These are phyloP conservation scores for Podila epicladia DNA, from an alignment of 192 early-diverging fungal genomes.

Conservation along the genomic window DNA sequence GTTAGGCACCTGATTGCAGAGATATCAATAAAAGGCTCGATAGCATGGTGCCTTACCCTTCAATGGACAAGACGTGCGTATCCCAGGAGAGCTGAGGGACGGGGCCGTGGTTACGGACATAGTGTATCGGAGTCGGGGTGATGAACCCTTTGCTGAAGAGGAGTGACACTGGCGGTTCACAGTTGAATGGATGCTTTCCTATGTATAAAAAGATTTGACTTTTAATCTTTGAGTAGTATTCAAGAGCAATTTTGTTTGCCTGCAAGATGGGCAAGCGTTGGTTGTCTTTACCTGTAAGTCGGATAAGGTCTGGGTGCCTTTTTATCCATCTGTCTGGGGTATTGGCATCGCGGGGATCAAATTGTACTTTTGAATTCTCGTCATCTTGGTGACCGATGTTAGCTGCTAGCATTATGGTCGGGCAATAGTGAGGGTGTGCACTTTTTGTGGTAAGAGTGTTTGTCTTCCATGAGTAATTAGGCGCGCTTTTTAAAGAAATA, in stretches of 20 bases:
- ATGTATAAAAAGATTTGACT: background rate
- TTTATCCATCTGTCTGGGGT: slow-evolving; percentile 62
- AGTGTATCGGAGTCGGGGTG: slow-evolving; percentile 68
- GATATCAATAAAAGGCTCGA: background rate
- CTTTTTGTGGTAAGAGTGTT: background rate
- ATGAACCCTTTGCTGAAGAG: slow-evolving; percentile 61
- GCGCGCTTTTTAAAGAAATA: slow-evolving; percentile 4
- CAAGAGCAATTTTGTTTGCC: background rate
- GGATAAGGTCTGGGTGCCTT: slow-evolving; percentile 58
- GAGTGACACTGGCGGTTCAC: slow-evolving; percentile 56
- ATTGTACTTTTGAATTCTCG: slow-evolving; percentile 14
- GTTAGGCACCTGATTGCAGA: background rate
- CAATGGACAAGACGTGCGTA: slow-evolving; percentile 53
- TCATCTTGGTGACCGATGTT: slow-evolving; percentile 8
- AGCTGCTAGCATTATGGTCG: background rate
- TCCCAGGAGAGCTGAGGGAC: slow-evolving; percentile 64
- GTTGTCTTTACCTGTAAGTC: slow-evolving; percentile 50
- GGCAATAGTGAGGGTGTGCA: no score
- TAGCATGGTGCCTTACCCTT: slow-evolving; percentile 35
- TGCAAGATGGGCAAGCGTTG: background rate
- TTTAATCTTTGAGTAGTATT: background rate
- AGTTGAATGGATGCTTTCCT: slow-evolving; percentile 70
- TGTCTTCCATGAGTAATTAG: background rate
- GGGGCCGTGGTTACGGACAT: slow-evolving; percentile 77
- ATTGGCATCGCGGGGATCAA: slow-evolving; percentile 46